Evolutionary conservation across 768 basidiomycete genomes (phyloP).

Genomic region (Coprinopsis sp.): DNA sequence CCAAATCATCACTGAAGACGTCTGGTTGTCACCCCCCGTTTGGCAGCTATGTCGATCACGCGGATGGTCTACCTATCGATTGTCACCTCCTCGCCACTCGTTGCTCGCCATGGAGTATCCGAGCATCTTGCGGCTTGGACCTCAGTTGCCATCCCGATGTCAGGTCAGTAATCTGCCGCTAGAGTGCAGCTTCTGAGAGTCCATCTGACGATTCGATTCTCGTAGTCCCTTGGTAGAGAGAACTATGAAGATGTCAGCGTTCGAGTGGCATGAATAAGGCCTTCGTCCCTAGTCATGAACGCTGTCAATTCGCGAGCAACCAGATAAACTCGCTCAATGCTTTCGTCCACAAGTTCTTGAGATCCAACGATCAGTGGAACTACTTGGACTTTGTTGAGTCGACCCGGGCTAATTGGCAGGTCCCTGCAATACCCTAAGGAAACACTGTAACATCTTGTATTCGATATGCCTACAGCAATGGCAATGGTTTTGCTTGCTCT

Average conservation of each 20-base stretch:
- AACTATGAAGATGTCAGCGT: conserved; percentile 45
- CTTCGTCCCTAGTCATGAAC: conserved; percentile 46
- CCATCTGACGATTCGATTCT: too few relatives aligned
- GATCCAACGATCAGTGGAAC: conserved; percentile 40
- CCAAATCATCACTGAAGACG: too few relatives aligned
- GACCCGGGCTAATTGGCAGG: conserved; percentile 49
- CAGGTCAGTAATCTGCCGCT: too few relatives aligned
- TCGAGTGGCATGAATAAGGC: conserved; percentile 43
- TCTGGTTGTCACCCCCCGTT: conserved; percentile 50
- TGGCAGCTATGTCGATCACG: conserved; percentile 38
- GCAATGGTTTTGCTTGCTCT: too few relatives aligned
- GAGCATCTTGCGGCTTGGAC: conserved; percentile 49
- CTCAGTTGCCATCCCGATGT: conserved; percentile 45
- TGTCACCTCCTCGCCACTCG: conserved; percentile 49
- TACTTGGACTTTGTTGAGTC: conserved; percentile 34
- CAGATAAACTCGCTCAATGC: conserved; percentile 38
- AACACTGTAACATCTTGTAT: too few relatives aligned
- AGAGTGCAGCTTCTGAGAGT: too few relatives aligned
- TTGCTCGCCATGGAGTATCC: conserved; percentile 51
- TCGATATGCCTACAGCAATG: too few relatives aligned
- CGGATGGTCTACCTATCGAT: conserved; percentile 48
- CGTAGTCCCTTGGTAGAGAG: conserved; percentile 41
- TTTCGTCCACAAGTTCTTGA: conserved; percentile 39
- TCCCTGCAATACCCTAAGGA: conserved; percentile 36
- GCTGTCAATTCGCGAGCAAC: conserved; percentile 47